These are phyloP conservation scores for Magnaporthiopsis poae DNA, from an alignment of 2,329 filamentous ascomycete species.

Conservation along the genomic window DNA sequence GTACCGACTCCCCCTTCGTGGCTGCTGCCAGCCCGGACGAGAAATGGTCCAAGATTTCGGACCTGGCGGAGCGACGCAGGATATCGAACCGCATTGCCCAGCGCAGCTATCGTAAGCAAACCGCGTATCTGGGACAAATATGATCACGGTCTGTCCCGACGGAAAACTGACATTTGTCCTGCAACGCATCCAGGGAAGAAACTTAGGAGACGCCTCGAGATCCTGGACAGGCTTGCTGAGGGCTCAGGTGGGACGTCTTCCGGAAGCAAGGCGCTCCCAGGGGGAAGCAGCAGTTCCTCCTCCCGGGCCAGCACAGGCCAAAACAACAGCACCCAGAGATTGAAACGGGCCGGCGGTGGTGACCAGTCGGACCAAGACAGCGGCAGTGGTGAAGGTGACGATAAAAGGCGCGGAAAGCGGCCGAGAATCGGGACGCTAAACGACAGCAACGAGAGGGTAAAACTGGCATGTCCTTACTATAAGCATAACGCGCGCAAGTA, in stretches of 20 bases:
- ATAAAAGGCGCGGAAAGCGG: neutral
- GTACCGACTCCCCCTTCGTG: too few species aligned
- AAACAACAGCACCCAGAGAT: too few species aligned
- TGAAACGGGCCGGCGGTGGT: neutral
- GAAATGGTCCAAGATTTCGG: too few species aligned
- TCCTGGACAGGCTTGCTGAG: neutral
- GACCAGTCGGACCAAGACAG: neutral
- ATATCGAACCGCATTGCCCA: neutral
- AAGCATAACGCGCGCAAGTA: constrained; percentile 29
- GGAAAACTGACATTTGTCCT: neutral
- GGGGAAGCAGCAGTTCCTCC: neutral
- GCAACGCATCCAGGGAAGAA: neutral
- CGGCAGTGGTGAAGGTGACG: constrained; percentile 7
- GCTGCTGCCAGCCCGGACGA: neutral
- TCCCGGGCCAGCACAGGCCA: neutral
- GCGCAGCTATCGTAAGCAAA: neutral
- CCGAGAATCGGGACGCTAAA: neutral
- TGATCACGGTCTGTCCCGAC: neutral
- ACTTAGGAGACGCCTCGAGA: neutral
- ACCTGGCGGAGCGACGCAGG: neutral
- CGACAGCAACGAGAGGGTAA: constrained; percentile 7
- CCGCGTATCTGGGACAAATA: neutral
- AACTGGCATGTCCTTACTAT: constrained; percentile 29
- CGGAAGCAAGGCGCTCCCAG: neutral
- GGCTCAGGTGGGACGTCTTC: neutral